Base-by-base conservation (phyloP, 2,329 filamentous ascomycete species). In the Xylaria sp. region DNA sequence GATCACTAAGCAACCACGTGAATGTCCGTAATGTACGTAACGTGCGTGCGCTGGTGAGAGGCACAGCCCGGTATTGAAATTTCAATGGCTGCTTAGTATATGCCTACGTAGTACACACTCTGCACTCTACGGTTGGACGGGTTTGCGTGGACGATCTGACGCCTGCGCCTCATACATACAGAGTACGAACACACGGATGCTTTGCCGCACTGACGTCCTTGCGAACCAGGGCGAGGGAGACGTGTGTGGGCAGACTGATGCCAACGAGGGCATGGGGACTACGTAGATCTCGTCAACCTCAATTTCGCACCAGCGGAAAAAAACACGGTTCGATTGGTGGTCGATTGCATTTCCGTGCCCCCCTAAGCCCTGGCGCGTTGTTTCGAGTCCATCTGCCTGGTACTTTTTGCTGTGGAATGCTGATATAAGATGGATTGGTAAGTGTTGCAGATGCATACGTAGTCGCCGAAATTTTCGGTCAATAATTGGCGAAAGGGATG, bases 401-500 rank as follows among this genome's bases (percentile, higher is more conserved):
- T 35, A 63, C 56, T 53, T 58, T 53, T 35, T 56, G 33, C 3
- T 35, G 54, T 54, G 59, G 41, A 49, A 53, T 46, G 56, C 38
- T 54, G 59, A 60, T 57, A 54, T 62, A 35, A 52, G 43, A 58
- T 48, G 41, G 31, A 58, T 40, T 56, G 57, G 48, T 46, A 29
- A 54, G 44, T 55, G 49, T 54, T 46, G 21, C 38, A 46, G 40
- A 25, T 41, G 33, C 15, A 27, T 62, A 27, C 38, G 60, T 65
- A 53, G 56, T 58, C 57, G 60, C 63, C 63, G 60, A 65, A 40
- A 2, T 57, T 65, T 53, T 60, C 63, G 63, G 56, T 58, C 40
- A 55, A 56, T 57, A 51, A 40, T 40, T 47, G 38, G 51, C 38
- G 23, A 46, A 33, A 57, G 49, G 40, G 41, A 54, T 46, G 52